Evolutionary conservation across 805 yeast genomes (phyloP).

Genomic region (Brettanomyces sp.): DNA sequence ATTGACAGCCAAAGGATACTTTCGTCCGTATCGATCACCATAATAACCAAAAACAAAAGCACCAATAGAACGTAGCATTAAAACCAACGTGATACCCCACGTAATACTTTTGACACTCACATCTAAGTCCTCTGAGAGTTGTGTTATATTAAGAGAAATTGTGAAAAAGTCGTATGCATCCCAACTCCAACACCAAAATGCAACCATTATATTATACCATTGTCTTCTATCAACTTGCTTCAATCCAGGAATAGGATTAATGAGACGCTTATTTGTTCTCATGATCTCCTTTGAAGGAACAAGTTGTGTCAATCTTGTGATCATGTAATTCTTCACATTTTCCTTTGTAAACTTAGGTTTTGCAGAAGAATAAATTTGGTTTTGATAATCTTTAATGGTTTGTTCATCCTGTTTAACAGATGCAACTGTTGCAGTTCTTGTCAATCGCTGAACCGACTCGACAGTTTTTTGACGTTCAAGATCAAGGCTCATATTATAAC

Average conservation of each 20-base stretch:
- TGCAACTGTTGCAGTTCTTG: background rate
- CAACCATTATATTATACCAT: conserved; percentile 47
- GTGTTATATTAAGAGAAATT: conserved; percentile 41
- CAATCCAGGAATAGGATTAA: conserved; percentile 60
- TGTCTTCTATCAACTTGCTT: conserved; percentile 38
- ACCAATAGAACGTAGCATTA: conserved; percentile 62
- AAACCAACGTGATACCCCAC: conserved; percentile 60
- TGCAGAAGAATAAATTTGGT: conserved; percentile 2
- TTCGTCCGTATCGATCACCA: conserved; percentile 55
- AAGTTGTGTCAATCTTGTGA: conserved; percentile 40
- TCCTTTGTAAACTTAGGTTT: conserved; percentile 24
- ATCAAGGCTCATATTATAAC: background rate
- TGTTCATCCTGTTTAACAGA: conserved; percentile 1
- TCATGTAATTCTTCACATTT: conserved; percentile 28
- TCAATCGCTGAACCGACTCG: background rate
- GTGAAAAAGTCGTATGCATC: conserved; percentile 59
- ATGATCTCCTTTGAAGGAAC: conserved; percentile 35
- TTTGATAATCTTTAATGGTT: background rate
- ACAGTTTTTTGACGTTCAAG: conserved; percentile 1
- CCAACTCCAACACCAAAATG: conserved; percentile 54
- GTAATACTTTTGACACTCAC: conserved; percentile 41
- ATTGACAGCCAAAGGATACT: conserved; percentile 45
- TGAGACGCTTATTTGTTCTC: conserved; percentile 27
- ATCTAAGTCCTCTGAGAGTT: conserved; percentile 37
- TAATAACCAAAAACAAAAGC: conserved; percentile 51